Evolutionary conservation across 768 basidiomycete genomes (phyloP), one percentile per base, ranked within the genome.

Genomic region (Amanita phalloides): DNA sequence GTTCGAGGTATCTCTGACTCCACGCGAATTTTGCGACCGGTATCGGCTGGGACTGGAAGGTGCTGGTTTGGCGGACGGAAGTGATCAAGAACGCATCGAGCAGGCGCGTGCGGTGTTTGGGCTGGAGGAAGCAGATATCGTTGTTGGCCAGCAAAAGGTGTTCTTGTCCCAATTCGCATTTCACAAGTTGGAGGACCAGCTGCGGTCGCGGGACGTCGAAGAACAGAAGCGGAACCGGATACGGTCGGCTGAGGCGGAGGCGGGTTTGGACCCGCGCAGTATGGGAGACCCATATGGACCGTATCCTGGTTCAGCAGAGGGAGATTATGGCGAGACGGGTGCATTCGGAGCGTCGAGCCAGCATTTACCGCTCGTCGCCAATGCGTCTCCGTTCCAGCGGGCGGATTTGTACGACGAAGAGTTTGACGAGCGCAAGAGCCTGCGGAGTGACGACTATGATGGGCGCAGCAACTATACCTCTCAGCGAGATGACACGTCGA

Each of bases 111-210:
- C 68, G 32, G 71, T 78, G 48, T 64, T 87, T 64, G 74, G 71
- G 2, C 56, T 90, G 43, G 66, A 68, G 3, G 89, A 92, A 41
- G 68, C 63, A 11, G 92, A 96, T 63, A 64, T 96, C 44, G 87
- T 87, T 0, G 62, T 93, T 2, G 93, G 96, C 0, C 78, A 82
- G 53, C 81, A 79, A 58, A 94, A 91, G 79, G 95, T 94, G 42
- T 98, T 90, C 76, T 68, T 99, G 3, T 87, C 85, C 0, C 92
- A 94, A 60, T 56, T 61, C 0, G 87, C 89, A 0, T 97, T 98
- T 78, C 90, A 91, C 55, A 70, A 75, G 2, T 78, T 98, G 14
- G 95, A 98, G 62, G 90, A 99, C 60, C 79, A 81, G 3, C 72
- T 98, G 10, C 84, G 95, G 6, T 74, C 84, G 0, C 75, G 76